Evolutionary conservation across 768 basidiomycete genomes (phyloP).

Genomic region (Boletus insuetus): DNA sequence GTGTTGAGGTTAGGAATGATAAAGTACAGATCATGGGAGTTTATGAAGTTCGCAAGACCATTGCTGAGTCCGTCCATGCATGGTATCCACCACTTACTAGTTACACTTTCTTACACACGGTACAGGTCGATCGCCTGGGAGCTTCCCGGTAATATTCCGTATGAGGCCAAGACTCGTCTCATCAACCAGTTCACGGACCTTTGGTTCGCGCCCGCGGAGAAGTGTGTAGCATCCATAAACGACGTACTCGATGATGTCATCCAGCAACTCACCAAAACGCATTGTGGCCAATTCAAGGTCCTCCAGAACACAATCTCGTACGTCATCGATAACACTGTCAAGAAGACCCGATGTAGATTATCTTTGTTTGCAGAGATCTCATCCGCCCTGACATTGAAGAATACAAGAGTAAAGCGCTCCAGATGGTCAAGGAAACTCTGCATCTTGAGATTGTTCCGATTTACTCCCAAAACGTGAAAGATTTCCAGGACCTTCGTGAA

Average conservation of each 20-base stretch:
- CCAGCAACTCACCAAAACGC: constrained; percentile 25
- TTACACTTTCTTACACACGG: neutral
- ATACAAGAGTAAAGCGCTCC: constrained; percentile 21
- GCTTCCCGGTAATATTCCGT: constrained; percentile 41
- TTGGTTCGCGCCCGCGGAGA: constrained; percentile 37
- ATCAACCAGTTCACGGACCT: constrained; percentile 33
- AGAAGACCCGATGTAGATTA: neutral
- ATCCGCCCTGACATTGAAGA: constrained; percentile 30
- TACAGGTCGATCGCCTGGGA: constrained; percentile 43
- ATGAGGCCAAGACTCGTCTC: constrained; percentile 37
- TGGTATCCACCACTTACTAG: neutral
- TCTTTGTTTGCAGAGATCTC: constrained; percentile 21
- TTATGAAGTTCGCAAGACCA: constrained; percentile 33
- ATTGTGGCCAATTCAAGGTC: constrained; percentile 41
- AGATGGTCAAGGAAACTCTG: constrained; percentile 33
- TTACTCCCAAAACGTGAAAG: constrained; percentile 37
- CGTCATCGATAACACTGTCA: constrained; percentile 2
- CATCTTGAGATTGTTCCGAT: constrained; percentile 37
- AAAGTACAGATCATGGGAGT: constrained; percentile 26
- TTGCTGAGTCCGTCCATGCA: constrained; percentile 31
- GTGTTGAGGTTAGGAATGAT: neutral
- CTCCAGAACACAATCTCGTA: constrained; percentile 38
- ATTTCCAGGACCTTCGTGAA: constrained; percentile 17
- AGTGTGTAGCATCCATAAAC: constrained; percentile 35
- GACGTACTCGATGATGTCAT: constrained; percentile 32